These are phyloP conservation scores for Ophiocordyceps australis DNA, from an alignment of 2,329 filamentous ascomycete genomes.

Conservation along the genomic window DNA sequence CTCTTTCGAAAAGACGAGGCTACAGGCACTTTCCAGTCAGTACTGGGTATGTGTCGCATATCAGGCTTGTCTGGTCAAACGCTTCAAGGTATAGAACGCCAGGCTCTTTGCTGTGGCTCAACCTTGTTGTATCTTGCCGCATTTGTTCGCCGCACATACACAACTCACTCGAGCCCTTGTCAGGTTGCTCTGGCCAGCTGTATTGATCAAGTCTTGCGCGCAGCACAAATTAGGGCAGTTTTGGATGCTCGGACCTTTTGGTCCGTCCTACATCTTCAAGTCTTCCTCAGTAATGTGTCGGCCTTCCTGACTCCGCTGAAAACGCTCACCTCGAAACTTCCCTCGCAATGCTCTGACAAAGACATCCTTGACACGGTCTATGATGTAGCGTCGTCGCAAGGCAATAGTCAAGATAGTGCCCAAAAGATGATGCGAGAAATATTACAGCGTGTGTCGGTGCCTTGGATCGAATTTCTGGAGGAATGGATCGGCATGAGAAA, in stretches of 20 bases:
- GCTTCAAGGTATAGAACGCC: constrained; percentile 24
- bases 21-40: constrained; percentile 31
- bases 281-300: constrained; percentile 24
- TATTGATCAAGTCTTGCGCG: constrained; percentile 26
- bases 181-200: constrained; percentile 33
- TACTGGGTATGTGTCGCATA: constrained; percentile 26
- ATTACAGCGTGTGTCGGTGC: constrained; percentile 39
- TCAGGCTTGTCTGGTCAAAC: constrained; percentile 36
- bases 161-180: constrained; percentile 22
- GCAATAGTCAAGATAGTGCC: constrained; percentile 43
- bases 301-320: constrained; percentile 32
- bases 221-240: constrained; percentile 29
- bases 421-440: constrained; percentile 49
- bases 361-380: constrained; percentile 43
- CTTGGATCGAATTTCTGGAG: constrained; percentile 49
- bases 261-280: constrained; percentile 35
- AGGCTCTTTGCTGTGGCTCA: constrained; percentile 28
- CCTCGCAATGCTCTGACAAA: constrained; percentile 31
- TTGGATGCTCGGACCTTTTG: constrained; percentile 18
- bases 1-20: constrained; percentile 46
- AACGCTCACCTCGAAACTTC: constrained; percentile 27
- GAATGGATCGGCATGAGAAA: constrained; percentile 57
- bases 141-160: constrained; percentile 28
- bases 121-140: constrained; percentile 23
- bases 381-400: constrained; percentile 40